Evolutionary conservation across 83 land plant genomes (phyloP).

Genomic region (Thuja plicata): DNA sequence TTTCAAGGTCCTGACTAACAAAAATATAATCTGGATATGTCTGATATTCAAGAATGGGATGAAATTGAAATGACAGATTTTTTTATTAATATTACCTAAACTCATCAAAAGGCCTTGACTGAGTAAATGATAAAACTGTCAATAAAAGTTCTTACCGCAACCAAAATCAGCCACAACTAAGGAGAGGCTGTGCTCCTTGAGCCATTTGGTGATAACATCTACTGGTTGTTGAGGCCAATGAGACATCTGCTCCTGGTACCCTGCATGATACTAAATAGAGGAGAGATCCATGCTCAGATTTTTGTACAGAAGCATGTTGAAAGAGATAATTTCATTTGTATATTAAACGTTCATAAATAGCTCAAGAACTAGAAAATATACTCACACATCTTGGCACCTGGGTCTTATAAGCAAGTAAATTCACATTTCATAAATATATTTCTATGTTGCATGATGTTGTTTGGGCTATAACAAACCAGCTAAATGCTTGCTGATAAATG

Average conservation of each 20-base stretch:
- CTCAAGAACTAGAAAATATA: neutral
- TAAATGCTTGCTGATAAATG: neutral
- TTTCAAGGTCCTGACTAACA: neutral
- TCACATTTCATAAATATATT: neutral
- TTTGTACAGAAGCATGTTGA: neutral
- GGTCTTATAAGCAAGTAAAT: neutral
- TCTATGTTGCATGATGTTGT: neutral
- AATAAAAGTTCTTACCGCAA: conserved; percentile 63
- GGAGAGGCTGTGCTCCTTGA: conserved; percentile 54
- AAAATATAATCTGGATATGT: neutral
- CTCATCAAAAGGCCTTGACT: neutral
- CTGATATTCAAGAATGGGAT: neutral
- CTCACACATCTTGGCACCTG: neutral
- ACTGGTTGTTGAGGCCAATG: conserved; percentile 93
- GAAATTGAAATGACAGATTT: neutral
- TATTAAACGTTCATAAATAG: neutral
- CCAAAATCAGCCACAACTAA: conserved; percentile 97
- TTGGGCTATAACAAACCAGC: neutral
- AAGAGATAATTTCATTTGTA: neutral
- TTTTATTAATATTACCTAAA: neutral
- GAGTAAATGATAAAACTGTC: neutral
- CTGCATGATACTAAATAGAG: conserved; percentile 84
- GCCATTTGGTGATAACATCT: conserved; percentile 80
- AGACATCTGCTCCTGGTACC: conserved; percentile 97
- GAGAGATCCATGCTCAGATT: neutral